Evolutionary conservation across 2,329 filamentous ascomycete genomes (phyloP).

Genomic region (Chrysoporthe deuterocubensis): DNA sequence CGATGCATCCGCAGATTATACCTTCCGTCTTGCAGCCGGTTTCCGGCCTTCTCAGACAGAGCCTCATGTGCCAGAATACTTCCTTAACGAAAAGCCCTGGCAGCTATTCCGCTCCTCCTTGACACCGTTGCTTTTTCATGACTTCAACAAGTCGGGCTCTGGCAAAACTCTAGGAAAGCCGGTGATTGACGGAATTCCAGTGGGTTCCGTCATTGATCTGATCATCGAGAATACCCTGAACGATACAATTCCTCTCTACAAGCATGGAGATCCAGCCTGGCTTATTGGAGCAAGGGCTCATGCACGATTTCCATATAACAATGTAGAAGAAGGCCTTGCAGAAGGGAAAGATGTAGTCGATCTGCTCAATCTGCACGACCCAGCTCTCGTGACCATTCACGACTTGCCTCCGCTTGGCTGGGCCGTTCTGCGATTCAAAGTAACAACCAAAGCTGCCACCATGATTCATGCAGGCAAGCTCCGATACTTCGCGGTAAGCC

Average conservation of each 20-base stretch:
- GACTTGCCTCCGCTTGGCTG: conserved; percentile 30
- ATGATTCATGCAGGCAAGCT: conserved; percentile 30
- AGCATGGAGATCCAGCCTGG: conserved; percentile 32
- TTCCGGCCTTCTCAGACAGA: conserved; percentile 20
- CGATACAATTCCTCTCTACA: conserved; percentile 30
- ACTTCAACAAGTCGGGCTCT: neutral
- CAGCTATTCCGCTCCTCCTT: conserved; percentile 27
- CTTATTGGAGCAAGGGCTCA: conserved; percentile 28
- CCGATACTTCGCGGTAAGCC: conserved; percentile 28
- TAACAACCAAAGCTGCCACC: conserved; percentile 23
- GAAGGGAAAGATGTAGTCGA: neutral
- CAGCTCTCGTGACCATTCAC: conserved; percentile 26
- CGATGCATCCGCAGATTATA: conserved; percentile 22
- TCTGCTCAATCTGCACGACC: conserved; percentile 24
- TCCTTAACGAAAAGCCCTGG: conserved; percentile 26
- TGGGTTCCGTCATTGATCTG: conserved; percentile 29
- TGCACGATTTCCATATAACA: conserved; percentile 14
- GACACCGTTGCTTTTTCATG: conserved; percentile 28
- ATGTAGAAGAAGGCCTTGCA: conserved; percentile 18
- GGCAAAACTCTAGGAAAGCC: neutral
- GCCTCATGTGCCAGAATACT: conserved; percentile 20
- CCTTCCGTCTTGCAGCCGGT: conserved; percentile 25
- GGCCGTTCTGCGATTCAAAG: conserved; percentile 27
- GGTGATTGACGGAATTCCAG: neutral
- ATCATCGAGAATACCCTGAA: conserved; percentile 19